These are phyloP conservation scores for Globisporangium mamillatum DNA, from an alignment of 352 stramenopile species.

Conservation along the genomic window DNA sequence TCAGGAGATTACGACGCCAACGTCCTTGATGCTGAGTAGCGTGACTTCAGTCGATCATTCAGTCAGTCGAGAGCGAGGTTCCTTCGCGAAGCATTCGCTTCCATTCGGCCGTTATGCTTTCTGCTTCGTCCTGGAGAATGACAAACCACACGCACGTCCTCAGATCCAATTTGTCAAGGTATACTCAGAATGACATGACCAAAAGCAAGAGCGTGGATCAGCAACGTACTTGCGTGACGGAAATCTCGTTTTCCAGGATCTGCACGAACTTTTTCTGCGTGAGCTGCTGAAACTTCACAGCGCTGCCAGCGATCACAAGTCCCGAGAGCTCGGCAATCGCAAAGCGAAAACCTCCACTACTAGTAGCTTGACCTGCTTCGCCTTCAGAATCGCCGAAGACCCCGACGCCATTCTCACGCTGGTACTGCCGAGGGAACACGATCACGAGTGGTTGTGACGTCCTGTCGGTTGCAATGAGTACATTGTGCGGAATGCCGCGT, in stretches of 20 bases:
- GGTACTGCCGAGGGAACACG: constrained; percentile 55
- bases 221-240: constrained; percentile 37
- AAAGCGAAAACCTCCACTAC: constrained; percentile 33
- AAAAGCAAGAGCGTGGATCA: background rate
- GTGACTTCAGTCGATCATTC: background rate
- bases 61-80: background rate
- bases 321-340: constrained; percentile 62
- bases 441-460: constrained; percentile 23
- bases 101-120: constrained; percentile 13
- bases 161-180: background rate
- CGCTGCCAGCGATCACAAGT: constrained; percentile 43
- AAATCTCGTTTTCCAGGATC: constrained; percentile 49
- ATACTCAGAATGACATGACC: background rate
- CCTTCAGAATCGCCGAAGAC: constrained; percentile 6
- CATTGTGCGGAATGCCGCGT: constrained; percentile 44
- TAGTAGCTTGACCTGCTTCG: background rate
- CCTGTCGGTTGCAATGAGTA: constrained; percentile 32
- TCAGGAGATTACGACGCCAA: background rate
- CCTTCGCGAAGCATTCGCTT: background rate
- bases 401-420: constrained; percentile 43
- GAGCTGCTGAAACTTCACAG: constrained; percentile 28
- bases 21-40: too few species aligned
- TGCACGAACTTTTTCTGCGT: constrained; percentile 34
- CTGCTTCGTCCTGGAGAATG: constrained; percentile 8
- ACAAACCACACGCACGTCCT: background rate